Evolutionary conservation across 352 stramenopile genomes (phyloP).

Genomic region (Globisporangium spiculum): DNA sequence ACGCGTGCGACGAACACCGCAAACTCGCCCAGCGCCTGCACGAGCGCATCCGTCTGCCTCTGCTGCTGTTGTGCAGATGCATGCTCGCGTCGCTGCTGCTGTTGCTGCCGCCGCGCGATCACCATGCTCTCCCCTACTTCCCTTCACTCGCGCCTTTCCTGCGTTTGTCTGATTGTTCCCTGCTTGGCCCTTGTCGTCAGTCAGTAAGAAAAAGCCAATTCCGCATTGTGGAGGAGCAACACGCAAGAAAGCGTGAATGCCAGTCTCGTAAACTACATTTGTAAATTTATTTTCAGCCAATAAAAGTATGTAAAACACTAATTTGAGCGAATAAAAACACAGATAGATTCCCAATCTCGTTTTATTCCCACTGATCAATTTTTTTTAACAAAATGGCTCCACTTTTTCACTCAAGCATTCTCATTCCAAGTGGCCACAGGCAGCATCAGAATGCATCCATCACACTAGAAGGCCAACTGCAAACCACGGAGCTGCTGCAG

Average conservation of each 20-base stretch:
- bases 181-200: not conserved
- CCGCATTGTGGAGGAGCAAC: not conserved
- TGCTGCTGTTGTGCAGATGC: not conserved
- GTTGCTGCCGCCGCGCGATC: not conserved
- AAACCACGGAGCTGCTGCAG: conserved; percentile 40
- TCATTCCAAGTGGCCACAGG: not conserved
- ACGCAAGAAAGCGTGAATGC: not conserved
- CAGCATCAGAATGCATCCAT: not conserved
- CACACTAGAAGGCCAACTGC: not conserved
- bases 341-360: not conserved
- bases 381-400: not conserved
- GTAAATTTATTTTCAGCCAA: not conserved
- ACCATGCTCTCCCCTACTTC: conserved; percentile 3
- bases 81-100: conserved; percentile 1
- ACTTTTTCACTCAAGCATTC: not conserved
- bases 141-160: not conserved
- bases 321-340: not conserved
- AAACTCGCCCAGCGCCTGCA: conserved; percentile 63
- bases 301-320: not conserved
- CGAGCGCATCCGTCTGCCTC: conserved; percentile 22
- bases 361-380: not conserved
- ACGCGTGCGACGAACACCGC: conserved; percentile 35
- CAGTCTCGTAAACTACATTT: not conserved
- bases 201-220: not conserved
- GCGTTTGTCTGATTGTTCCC: not conserved